Evolutionary conservation across 2,329 filamentous ascomycete species (phyloP).

Genomic region (Neofusicoccum cordaticola): DNA sequence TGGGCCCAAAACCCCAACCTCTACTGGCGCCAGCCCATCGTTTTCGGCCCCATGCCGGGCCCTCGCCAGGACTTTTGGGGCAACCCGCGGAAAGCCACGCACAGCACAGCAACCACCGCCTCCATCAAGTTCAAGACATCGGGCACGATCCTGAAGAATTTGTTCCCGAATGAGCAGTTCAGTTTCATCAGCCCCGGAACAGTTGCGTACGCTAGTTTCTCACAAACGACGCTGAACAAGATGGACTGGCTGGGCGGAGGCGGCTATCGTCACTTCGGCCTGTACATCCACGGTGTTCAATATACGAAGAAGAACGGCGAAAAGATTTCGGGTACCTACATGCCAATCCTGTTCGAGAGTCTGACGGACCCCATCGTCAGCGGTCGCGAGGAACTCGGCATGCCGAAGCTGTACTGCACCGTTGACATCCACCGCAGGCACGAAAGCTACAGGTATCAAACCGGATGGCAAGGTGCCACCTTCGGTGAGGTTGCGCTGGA

Average conservation of each 20-base stretch:
- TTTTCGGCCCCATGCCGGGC: slow-evolving; percentile 41
- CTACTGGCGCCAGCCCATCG: slow-evolving; percentile 43
- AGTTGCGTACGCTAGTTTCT: slow-evolving; percentile 38
- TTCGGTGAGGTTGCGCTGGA: slow-evolving; percentile 33
- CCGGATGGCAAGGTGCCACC: slow-evolving; percentile 36
- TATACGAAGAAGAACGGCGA: slow-evolving; percentile 52
- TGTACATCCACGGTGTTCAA: slow-evolving; percentile 62
- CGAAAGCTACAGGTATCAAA: slow-evolving; percentile 39
- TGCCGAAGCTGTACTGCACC: slow-evolving; percentile 58
- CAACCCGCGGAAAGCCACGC: slow-evolving; percentile 22
- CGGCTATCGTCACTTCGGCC: slow-evolving; percentile 57
- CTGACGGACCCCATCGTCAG: slow-evolving; percentile 59
- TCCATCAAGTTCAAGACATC: slow-evolving; percentile 43
- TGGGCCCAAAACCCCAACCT: slow-evolving; percentile 41
- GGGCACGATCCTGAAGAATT: slow-evolving; percentile 39
- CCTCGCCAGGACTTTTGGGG: slow-evolving; percentile 35
- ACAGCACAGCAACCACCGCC: slow-evolving; percentile 36
- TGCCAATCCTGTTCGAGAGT: slow-evolving; percentile 59
- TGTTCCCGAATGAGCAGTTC: slow-evolving; percentile 38
- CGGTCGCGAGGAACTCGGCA: slow-evolving; percentile 60
- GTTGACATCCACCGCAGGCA: slow-evolving; percentile 44
- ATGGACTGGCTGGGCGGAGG: slow-evolving; percentile 61
- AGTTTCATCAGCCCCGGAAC: slow-evolving; percentile 39
- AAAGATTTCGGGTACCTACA: slow-evolving; percentile 51
- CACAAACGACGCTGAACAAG: slow-evolving; percentile 39